Conservation (phyloP, 768 basidiomycete species). For the Auricularia cornea region DNA sequence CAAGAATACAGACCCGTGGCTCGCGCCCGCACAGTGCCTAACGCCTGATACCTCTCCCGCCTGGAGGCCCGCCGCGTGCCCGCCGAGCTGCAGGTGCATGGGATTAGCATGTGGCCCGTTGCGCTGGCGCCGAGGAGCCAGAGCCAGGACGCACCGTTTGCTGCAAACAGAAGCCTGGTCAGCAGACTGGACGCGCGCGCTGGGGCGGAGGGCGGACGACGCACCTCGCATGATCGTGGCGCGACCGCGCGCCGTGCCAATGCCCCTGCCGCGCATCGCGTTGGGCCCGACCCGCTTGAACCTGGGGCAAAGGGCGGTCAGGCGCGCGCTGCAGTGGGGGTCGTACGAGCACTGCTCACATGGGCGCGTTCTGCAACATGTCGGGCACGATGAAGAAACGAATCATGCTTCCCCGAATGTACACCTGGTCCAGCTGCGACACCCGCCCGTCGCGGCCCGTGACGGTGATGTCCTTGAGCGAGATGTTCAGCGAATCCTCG, state of each 20-base stretch:
- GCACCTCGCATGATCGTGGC: conserved; percentile 96
- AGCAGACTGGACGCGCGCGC: conserved; percentile 8
- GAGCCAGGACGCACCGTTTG: conserved; percentile 76
- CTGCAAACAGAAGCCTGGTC: conserved; percentile 32
- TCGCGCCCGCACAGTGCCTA: conserved; percentile 27
- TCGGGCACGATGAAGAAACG: conserved; percentile 99
- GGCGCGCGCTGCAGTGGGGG: too few relatives aligned
- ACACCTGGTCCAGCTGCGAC: conserved; percentile 97
- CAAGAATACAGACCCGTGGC: conserved; percentile 4
- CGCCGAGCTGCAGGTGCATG: conserved; percentile 55
- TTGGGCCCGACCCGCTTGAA: conserved; percentile 98
- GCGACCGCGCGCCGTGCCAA: conserved; percentile 96
- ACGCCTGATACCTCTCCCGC: conserved; percentile 73
- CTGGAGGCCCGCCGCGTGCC: conserved; percentile 74
- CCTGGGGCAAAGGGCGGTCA: conserved; percentile 48
- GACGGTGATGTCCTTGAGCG: conserved; percentile 92
- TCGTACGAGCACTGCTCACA: conserved; percentile 44
- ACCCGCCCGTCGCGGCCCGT: conserved; percentile 97
- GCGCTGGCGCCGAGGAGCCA: not conserved
- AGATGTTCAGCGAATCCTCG: conserved; percentile 97
- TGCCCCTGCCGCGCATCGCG: conserved; percentile 97
- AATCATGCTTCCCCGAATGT: conserved; percentile 97
- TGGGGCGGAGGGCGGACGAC: conserved; percentile 23
- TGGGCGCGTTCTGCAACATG: conserved; percentile 98
- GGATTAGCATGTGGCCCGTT: conserved; percentile 11